These are phyloP conservation scores for Rhodocollybia butyracea DNA, from an alignment of 768 basidiomycete genomes.

Conservation along the genomic window DNA sequence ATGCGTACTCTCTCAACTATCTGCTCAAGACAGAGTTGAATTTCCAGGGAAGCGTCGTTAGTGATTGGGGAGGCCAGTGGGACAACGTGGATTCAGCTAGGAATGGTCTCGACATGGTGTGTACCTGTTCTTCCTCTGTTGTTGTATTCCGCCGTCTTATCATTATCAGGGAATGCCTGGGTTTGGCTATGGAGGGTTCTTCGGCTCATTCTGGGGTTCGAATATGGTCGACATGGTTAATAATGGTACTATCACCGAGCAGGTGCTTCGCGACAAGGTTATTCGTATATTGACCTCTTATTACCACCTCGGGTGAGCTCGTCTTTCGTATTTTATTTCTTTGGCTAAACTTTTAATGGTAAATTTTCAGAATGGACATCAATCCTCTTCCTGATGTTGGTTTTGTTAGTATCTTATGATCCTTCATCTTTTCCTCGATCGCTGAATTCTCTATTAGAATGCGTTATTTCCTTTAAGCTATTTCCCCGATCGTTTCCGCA, in stretches of 20 bases:
- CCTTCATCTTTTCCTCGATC: background rate
- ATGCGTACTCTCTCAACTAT: conserved; percentile 36
- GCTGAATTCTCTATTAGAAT: background rate
- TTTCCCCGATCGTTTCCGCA: background rate
- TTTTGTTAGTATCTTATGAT: background rate
- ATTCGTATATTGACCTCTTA: conserved; percentile 52
- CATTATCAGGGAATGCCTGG: conserved; percentile 5
- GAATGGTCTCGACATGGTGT: conserved; percentile 15
- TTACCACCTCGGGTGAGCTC: conserved; percentile 19
- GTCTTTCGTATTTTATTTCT: conserved; percentile 1
- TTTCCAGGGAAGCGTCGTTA: conserved; percentile 35
- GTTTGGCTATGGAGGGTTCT: background rate
- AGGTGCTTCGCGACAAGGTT: conserved; percentile 53
- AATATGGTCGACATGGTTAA: conserved; percentile 35
- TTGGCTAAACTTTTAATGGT: background rate
- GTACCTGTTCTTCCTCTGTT: background rate
- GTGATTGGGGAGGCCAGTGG: conserved; percentile 42
- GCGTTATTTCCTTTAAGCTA: background rate
- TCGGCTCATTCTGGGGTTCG: conserved; percentile 14
- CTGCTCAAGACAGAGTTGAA: conserved; percentile 46
- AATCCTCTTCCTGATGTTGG: background rate
- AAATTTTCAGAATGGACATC: background rate
- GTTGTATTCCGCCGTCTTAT: background rate
- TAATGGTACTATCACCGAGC: conserved; percentile 43
- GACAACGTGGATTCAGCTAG: conserved; percentile 6